Base-by-base conservation (phyloP, 2,329 filamentous ascomycete genomes). In the Emericellopsis cladophorae region DNA sequence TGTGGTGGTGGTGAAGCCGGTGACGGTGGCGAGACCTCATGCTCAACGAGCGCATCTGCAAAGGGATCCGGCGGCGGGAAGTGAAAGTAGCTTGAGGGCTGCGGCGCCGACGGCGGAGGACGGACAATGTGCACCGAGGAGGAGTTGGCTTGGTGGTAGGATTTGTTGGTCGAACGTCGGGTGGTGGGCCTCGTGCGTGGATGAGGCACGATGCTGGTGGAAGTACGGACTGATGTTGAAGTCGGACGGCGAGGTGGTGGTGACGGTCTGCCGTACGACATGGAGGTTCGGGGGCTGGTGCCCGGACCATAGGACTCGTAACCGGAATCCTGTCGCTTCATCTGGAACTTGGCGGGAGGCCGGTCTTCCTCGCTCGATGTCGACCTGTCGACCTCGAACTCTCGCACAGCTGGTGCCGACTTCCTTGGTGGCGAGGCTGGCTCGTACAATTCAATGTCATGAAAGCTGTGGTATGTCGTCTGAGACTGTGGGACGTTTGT, bases 261-360 rank as follows among this genome's bases (percentile, higher is more conserved):
- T 7, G 42, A 39, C 11, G 46, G 46, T 6, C 54, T 52, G 3
- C 53, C 47, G 42, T 54, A 54, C 34, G 57, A 60, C 24, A 52
- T 54, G 3, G 67, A 68, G 14, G 54, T 54, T 8, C 57, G 59
- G 2, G 66, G 61, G 7, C 54, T 53, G 15, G 58, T 55, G 8
- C 58, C 55, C 36, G 66, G 62, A 7, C 26, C 26, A 29, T 29
- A 29, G 4, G 73, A 76, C 49, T 72, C 72, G 48, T 78, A 77
- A 29, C 74, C 74, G 0, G 74, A 77, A 51, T 78, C 73, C 44
- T 75, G 71, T 12, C 74, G 65, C 39, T 65, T 64, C 61, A 76
- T 74, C 42, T 59, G 61, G 37, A 52, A 49, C 0, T 61, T 53
- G 11, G 54, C 51, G 2, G 60, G 60, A 18, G 49, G 50, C 18